These are phyloP conservation scores for Miscanthus sacchariflorus DNA, from an alignment of 202 grass and related monocot genomes.

Conservation along the genomic window DNA sequence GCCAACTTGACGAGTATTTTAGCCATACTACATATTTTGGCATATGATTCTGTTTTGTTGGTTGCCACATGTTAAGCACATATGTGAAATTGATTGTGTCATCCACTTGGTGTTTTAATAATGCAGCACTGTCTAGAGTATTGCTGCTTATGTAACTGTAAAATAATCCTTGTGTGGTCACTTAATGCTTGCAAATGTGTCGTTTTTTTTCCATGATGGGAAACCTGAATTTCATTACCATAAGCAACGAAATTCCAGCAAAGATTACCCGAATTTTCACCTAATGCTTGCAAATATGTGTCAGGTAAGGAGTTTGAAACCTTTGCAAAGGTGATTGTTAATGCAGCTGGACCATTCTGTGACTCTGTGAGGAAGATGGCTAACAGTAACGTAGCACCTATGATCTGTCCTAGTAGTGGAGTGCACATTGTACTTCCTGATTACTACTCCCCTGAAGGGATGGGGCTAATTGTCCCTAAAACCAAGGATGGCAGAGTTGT, in stretches of 20 bases:
- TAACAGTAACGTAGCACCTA: slow-evolving; percentile 60
- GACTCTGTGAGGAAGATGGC: slow-evolving; percentile 91
- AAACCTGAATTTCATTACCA: too few relatives aligned
- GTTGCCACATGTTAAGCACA: background rate
- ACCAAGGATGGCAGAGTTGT: slow-evolving; percentile 96
- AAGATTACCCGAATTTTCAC: too few relatives aligned
- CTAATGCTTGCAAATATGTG: background rate
- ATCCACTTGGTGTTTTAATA: background rate
- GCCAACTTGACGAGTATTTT: background rate
- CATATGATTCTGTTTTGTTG: background rate
- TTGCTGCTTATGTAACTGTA: slow-evolving; percentile 3
- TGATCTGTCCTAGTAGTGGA: slow-evolving; percentile 88
- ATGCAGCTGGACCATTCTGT: slow-evolving; percentile 90
- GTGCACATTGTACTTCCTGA: slow-evolving; percentile 97
- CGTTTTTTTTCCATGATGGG: too few relatives aligned
- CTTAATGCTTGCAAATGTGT: slow-evolving; percentile 34
- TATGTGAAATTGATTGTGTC: slow-evolving; percentile 14
- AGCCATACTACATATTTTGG: background rate
- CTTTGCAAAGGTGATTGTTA: slow-evolving; percentile 87
- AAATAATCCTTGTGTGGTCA: background rate
- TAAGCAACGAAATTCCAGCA: too few relatives aligned
- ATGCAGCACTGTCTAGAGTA: background rate
- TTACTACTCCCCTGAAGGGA: slow-evolving; percentile 92
- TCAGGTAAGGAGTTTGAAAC: slow-evolving; percentile 86
- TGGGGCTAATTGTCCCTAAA: slow-evolving; percentile 96